phyloP scores from a whole-genome alignment of 169 alveolate species.

The Eimeria tenella region DNA sequence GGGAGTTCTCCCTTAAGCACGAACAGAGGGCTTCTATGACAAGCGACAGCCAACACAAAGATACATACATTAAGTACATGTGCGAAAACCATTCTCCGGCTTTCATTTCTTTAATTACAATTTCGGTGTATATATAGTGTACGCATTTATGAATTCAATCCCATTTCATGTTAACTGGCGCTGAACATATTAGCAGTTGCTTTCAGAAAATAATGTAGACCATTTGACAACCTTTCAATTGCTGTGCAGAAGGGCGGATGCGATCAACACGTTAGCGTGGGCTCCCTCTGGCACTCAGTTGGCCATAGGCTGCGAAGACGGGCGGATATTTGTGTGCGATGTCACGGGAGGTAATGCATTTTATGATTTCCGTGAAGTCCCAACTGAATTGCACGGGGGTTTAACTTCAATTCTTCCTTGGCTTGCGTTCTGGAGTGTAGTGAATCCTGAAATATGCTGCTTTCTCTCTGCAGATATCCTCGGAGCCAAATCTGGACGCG shows the following conservation, averaged over 20 bases:
- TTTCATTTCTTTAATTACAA: too few relatives aligned
- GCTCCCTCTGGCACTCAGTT: slow-evolving; percentile 60
- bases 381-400: not conserved
- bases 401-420: not conserved
- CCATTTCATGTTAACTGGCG: too few relatives aligned
- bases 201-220: too few relatives aligned
- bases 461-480: slow-evolving; percentile 31
- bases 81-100: too few relatives aligned
- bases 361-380: not conserved
- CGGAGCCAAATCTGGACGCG: slow-evolving; percentile 21
- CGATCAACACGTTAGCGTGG: slow-evolving; percentile 53
- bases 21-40: too few relatives aligned
- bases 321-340: slow-evolving; percentile 39
- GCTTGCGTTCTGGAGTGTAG: not conserved
- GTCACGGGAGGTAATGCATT: not conserved
- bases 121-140: too few relatives aligned
- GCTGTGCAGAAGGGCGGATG: not conserved
- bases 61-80: too few relatives aligned
- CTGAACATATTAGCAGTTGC: too few relatives aligned
- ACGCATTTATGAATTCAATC: too few relatives aligned
- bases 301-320: slow-evolving; percentile 64
- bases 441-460: not conserved
- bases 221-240: too few relatives aligned
- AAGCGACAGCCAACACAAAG: too few relatives aligned
- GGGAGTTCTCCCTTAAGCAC: too few relatives aligned